A percentile compares a stretch with the other conserved stretches of the same genome.
phyloP scores from a whole-genome alignment of 1,139 yeast genomes.

The Taiozyma onychis region DNA sequence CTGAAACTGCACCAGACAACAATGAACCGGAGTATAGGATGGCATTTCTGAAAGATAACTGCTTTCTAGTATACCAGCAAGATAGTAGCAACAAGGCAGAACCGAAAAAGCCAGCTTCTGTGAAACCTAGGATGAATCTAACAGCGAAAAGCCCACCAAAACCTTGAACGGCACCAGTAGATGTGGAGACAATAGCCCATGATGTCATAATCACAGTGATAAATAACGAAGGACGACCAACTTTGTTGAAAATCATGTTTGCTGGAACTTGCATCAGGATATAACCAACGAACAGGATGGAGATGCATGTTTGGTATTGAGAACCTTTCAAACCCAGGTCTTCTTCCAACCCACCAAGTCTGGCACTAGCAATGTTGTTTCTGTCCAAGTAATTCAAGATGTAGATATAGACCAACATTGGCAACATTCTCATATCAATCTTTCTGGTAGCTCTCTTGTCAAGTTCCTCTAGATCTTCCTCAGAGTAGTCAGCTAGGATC shows the following conservation, averaged over 20 bases:
- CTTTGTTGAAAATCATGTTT: constrained; percentile 38
- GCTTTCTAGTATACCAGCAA: constrained; percentile 30
- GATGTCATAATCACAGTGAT: constrained; percentile 42
- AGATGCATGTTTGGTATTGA: constrained; percentile 50
- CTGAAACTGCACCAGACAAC: constrained; percentile 34
- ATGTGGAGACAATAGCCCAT: constrained; percentile 45
- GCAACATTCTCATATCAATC: constrained; percentile 49
- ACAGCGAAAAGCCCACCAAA: constrained; percentile 37
- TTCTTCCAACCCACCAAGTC: constrained; percentile 50
- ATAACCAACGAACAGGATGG: constrained; percentile 57
- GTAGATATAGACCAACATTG: constrained; percentile 50
- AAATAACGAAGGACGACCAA: constrained; percentile 43
- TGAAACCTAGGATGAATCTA: constrained; percentile 40
- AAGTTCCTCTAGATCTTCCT: constrained; percentile 1
- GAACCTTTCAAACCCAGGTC: constrained; percentile 45
- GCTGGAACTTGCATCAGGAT: constrained; percentile 57
- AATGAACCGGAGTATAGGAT: constrained; percentile 30
- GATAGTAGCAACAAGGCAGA: constrained; percentile 31
- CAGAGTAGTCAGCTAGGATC: not conserved
- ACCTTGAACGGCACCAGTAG: constrained; percentile 35
- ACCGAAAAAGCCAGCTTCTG: constrained; percentile 49
- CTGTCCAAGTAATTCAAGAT: constrained; percentile 57
- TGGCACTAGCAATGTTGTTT: constrained; percentile 56
- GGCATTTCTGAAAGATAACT: constrained; percentile 33
- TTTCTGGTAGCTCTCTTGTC: constrained; percentile 23